Evolutionary conservation across 371 early-diverging fungal species (phyloP), one percentile per base, ranked within the genome.

Genomic region (Mucor sp.): DNA sequence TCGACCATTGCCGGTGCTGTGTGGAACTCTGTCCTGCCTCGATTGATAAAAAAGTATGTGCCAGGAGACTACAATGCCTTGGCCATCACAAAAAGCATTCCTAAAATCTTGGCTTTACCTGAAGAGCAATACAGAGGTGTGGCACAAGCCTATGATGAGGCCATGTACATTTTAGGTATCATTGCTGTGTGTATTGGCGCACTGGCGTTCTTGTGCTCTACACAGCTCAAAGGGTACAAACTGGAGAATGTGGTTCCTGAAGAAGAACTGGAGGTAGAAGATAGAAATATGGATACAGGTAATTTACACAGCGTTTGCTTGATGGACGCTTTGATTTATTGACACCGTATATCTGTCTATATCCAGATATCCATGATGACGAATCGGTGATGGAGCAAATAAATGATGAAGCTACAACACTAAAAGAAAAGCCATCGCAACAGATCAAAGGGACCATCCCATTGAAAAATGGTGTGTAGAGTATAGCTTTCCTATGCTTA

Each of bases 21-120:
- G n/a, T 83, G 84, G 84, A 79, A 74, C 9, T 72, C 70, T 28
- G 74, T 76, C 15, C 66, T 83, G 65, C 84, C 84, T 7, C 58
- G 19, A 6, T 58, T 73, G 12, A 65, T 83, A 30, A 64, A 69
- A 0, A 64, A 44, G n/a, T 66, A 78, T 55, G 72, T 83, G 19
- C 80, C 84, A 12, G 72, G 76, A 12, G 63, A 76, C 11, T 79
- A 83, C 27, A 74, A 71, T 37, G 37, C 44, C 28, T 55, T 28
- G 23, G 6, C 55, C 3, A 55, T 55, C 5, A 28, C 28, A 3
- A 55, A 55, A 17, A 60, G 60, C 30, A 67, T 74, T 21, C 53
- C 43, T 5, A 61, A 65, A 12, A 68, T 63, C 28, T 12, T 61
- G 30, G 25, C 43, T 4, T 37, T 75, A 19, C 72, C 72, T 4